Conservation (phyloP, 257 asterid species). For the Solanum corneliomulleri region DNA sequence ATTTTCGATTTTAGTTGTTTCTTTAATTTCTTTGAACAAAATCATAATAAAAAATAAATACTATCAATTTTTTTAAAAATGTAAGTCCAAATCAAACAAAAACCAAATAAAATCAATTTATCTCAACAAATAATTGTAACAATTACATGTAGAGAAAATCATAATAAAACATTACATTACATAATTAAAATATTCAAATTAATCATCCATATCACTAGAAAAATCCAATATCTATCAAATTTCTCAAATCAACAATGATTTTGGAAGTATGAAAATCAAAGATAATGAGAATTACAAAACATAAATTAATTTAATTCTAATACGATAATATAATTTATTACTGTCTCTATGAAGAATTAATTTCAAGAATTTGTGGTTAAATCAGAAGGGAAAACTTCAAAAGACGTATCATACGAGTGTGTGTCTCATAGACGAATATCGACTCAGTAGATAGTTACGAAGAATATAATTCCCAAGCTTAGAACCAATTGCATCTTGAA, state of each 20-base stretch:
- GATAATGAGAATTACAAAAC: not conserved
- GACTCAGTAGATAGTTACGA: conserved; percentile 1
- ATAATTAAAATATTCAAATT: not conserved
- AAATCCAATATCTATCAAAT: not conserved
- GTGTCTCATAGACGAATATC: not conserved
- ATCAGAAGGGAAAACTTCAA: not conserved
- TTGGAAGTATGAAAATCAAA: not conserved
- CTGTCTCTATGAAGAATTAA: not conserved
- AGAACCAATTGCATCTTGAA: conserved; percentile 3
- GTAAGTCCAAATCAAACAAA: no score
- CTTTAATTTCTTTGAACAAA: no score
- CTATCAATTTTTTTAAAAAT: no score
- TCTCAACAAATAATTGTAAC: not conserved
- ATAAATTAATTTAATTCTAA: not conserved
- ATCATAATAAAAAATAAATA: no score
- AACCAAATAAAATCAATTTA: no score
- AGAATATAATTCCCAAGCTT: conserved; percentile 5
- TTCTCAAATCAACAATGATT: not conserved
- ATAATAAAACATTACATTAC: not conserved
- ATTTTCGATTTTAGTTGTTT: no score
- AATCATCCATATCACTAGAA: not conserved
- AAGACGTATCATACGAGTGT: not conserved
- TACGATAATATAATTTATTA: not conserved
- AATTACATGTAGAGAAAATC: not conserved
- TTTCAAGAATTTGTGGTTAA: not conserved